Percentiles rank a stretch among this genome's conserved stretches.
phyloP scores from a whole-genome alignment of 768 basidiomycete species.

The Leucocoprinus sp. region DNA sequence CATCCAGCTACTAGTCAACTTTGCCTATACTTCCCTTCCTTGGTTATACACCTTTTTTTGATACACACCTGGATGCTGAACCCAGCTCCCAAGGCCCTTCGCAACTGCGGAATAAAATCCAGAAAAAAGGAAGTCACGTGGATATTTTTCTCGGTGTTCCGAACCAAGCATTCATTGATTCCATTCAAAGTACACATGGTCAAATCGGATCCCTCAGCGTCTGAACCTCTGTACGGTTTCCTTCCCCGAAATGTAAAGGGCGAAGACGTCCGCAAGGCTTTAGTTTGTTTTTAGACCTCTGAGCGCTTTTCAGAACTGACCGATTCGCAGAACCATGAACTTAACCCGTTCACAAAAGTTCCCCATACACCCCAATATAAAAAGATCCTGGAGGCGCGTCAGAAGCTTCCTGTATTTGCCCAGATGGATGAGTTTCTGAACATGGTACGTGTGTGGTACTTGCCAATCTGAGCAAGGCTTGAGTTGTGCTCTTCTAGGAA shows the following conservation, averaged over 20 bases:
- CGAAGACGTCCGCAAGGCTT: constrained; percentile 54
- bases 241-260: constrained; percentile 61
- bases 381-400: constrained; percentile 79
- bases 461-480: constrained; percentile 31
- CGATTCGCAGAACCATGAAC: constrained; percentile 51
- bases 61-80: too few relatives aligned
- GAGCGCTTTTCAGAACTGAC: not conserved
- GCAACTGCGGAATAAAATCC: too few relatives aligned
- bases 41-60: too few relatives aligned
- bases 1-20: too few relatives aligned
- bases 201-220: not conserved
- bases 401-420: constrained; percentile 82
- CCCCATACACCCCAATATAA: constrained; percentile 74
- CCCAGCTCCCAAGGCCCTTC: too few relatives aligned
- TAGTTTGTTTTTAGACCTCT: constrained; percentile 42
- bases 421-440: constrained; percentile 92
- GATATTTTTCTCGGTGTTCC: too few relatives aligned
- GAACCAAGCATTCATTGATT: too few relatives aligned
- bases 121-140: too few relatives aligned
- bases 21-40: too few relatives aligned
- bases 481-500: constrained; percentile 37
- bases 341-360: constrained; percentile 84
- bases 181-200: too few relatives aligned
- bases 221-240: constrained; percentile 68
- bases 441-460: constrained; percentile 51